Evolutionary conservation across 2,329 filamentous ascomycete species (phyloP), one percentile per base, ranked within the genome.

Genomic region (Aspergillus versicolor): DNA sequence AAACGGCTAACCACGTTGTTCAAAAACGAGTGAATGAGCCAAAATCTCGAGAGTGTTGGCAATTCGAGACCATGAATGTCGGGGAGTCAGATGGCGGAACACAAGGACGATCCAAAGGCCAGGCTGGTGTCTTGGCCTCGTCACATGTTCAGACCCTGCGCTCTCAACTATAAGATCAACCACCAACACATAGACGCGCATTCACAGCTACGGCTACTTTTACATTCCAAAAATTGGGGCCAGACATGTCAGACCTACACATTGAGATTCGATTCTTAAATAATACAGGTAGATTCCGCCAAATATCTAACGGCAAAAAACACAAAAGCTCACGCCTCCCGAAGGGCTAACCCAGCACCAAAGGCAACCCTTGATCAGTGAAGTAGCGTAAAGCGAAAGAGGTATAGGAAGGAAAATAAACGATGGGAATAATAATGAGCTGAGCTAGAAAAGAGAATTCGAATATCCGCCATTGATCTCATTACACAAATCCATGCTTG

Each of bases 111-210:
- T 57, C 21, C 57, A 65, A 67, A 69, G 67, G 67, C 64, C 67
- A 69, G 64, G 45, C 59, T 69, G 67, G 66, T 68, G 59, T 64
- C 63, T 66, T 61, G 62, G 63, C 59, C 58, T 27, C 52, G 61
- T 65, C 63, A 63, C 63, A 65, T 63, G 63, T 52, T 40, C 27
- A 48, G 19, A 40, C 37, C 38, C 19, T 41, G n/a, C 21, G 34
- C 32, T 22, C 24, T 30, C 43, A 22, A 38, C 32, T 44, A 12
- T 42, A 27, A 41, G 49, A 34, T 44, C 40, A 17, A 4, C 34
- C 24, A 30, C 43, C 6, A 24, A 44, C 4, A 21, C 21, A 21
- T 15, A 12, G 13, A 37, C 5, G 13, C 5, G 32, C 13, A 12
- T 37, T 37, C 5, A 37, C 34, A 37, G 13, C 13, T 37, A 37